Evolutionary conservation across 306 rosid genomes (phyloP), one percentile per base, ranked within the genome.

Genomic region (Vigna unguiculata): DNA sequence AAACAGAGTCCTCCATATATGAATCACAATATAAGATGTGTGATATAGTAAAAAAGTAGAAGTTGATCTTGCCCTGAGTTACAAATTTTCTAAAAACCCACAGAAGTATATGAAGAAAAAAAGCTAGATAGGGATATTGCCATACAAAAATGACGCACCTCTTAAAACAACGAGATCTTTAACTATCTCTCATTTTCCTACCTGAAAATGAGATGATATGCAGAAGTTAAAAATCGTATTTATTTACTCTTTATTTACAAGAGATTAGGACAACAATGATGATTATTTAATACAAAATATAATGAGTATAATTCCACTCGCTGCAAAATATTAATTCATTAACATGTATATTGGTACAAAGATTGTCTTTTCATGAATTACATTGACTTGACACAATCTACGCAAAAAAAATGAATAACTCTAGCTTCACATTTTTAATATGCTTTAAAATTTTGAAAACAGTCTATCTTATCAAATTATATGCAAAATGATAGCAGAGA

Each of bases 121-220:
- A 25, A 25, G 48, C 45, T 1, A 20, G 60, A 45, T 61, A 60
- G 70, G 8, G 34, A 62, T 46, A 25, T 57, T 25, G 36, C 63
- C 3, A 12, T 9, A 9, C 24, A 55, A 59, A 58, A 69, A 82
- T 1, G 11, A 82, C 83, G 0, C 32, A 86, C 89, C 89, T 86
- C 89, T 73, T 86, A 83, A 78, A 63, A 86, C 87, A 9, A 13
- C 0, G 4, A 83, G 87, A 77, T 86, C 89, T 83, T 86, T 86
- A 70, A 86, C 89, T 72, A 86, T 86, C n/a, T 85, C 89, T 24
- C 87, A 83, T 78, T 64, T 83, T 76, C 89, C 89, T 16, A 86
- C 89, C 89, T 86, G 81, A 71, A 80, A 4, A 80, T 25, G 55
- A 25, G 67, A 66, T 19, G 30, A 30, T 15, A 59, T 66, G 45